A percentile compares a stretch with the other conserved stretches of the same genome.
These are phyloP conservation scores for Gracilariopsis chorda DNA, from an alignment of 23 red algal genomes.

Conservation along the genomic window DNA sequence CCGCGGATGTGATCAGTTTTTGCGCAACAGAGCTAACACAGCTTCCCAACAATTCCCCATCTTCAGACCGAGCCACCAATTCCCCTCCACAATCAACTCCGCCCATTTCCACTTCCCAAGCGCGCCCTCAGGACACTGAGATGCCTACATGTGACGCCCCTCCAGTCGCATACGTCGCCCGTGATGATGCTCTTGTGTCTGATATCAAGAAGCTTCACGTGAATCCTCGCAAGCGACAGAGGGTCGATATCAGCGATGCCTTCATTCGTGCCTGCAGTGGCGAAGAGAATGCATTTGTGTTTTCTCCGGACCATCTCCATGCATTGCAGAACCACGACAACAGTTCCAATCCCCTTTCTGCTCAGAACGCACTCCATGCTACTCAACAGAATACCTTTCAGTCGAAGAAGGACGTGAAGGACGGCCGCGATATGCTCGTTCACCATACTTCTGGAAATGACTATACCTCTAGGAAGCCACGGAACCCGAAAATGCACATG, in stretches of 20 bases:
- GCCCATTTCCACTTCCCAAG: not conserved
- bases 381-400: not conserved
- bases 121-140: not conserved
- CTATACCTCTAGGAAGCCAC: not conserved
- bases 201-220: slow-evolving; percentile 53
- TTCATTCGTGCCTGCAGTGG: slow-evolving; percentile 40
- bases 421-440: too few species aligned
- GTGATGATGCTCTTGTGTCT: slow-evolving; percentile 42
- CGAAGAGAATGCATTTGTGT: not conserved
- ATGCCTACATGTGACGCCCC: not conserved
- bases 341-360: not conserved
- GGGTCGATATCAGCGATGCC: slow-evolving; percentile 49
- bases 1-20: slow-evolving; percentile 35
- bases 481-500: not conserved
- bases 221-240: slow-evolving; percentile 48
- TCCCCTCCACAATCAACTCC: not conserved
- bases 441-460: not conserved
- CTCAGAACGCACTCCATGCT: not conserved
- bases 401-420: not conserved
- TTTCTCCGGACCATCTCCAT: not conserved
- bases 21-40: slow-evolving; percentile 33
- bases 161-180: slow-evolving; percentile 11
- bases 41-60: not conserved
- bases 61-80: not conserved
- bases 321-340: not conserved